These are phyloP conservation scores for Rhytidhysteron rufulum DNA, from an alignment of 2,329 filamentous ascomycete species.

Conservation along the genomic window DNA sequence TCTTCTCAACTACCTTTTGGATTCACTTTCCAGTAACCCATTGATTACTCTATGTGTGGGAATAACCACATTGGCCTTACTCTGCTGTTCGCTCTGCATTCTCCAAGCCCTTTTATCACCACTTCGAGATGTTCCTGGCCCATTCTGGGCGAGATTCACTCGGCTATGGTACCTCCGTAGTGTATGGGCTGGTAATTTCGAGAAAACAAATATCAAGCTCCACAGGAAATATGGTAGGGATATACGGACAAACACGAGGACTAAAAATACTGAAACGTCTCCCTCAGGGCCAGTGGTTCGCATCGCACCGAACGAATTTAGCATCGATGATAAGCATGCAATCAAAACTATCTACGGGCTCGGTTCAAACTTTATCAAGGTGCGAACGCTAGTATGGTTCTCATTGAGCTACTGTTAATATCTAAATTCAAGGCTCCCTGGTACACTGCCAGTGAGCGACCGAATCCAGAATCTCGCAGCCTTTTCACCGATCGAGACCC, in stretches of 20 bases:
- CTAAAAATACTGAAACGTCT: too few species aligned
- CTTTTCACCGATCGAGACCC: constrained; percentile 35
- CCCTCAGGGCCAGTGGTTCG: constrained; percentile 8
- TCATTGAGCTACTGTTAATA: too few species aligned
- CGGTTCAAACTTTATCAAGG: constrained; percentile 23
- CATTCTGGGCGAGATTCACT: background rate
- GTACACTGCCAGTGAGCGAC: constrained; percentile 22
- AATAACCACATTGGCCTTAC: background rate
- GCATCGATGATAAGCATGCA: constrained; percentile 24
- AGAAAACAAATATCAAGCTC: background rate
- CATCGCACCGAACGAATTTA: constrained; percentile 9
- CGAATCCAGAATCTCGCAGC: constrained; percentile 20
- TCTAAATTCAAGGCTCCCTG: constrained; percentile 21
- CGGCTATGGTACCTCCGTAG: background rate
- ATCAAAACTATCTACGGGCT: constrained; percentile 38
- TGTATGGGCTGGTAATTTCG: background rate
- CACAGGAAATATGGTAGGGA: background rate
- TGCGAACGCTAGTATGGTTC: too few species aligned
- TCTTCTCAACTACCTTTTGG: too few species aligned
- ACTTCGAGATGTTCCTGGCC: background rate
- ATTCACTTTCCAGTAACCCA: too few species aligned
- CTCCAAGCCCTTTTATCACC: background rate
- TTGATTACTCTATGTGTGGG: too few species aligned
- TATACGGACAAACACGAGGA: too few species aligned
- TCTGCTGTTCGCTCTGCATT: background rate